A percentile compares a stretch with the other conserved stretches of the same genome.
Conservation (phyloP, 2,329 filamentous ascomycete species). For the Cytospora schulzeri region DNA sequence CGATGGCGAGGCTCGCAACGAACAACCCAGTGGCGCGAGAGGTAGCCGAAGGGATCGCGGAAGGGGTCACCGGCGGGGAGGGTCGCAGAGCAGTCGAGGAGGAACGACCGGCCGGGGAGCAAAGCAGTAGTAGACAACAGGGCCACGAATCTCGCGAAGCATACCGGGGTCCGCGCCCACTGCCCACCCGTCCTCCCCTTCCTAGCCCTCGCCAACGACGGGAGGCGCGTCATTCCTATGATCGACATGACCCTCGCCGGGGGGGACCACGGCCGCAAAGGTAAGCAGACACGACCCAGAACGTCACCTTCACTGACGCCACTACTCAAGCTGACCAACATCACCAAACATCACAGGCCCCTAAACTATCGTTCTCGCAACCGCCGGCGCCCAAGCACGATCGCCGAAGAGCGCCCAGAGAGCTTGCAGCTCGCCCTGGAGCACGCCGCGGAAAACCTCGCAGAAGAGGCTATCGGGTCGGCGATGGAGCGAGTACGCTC, state of each 20-base stretch:
- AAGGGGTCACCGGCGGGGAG: not conserved
- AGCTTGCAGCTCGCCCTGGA: constrained; percentile 18
- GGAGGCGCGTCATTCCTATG: constrained; percentile 6
- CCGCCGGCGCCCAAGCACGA: constrained; percentile 14
- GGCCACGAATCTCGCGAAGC: not conserved
- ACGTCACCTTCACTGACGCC: not conserved
- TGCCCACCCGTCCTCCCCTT: not conserved
- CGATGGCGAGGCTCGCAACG: constrained; percentile 15
- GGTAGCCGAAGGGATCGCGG: constrained; percentile 11
- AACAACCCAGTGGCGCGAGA: constrained; percentile 12
- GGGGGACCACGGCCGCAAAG: constrained; percentile 9
- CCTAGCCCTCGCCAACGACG: constrained; percentile 4
- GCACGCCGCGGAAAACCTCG: constrained; percentile 16
- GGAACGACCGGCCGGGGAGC: not conserved
- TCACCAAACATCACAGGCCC: not conserved
- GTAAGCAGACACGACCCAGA: not conserved
- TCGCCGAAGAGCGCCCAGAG: constrained; percentile 11
- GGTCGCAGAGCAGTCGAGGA: not conserved
- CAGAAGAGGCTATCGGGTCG: constrained; percentile 6
- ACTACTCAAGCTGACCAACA: constrained; percentile 5
- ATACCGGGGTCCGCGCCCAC: not conserved
- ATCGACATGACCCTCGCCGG: not conserved
- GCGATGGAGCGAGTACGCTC: not conserved
- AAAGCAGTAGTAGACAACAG: not conserved
- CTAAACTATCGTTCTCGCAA: constrained; percentile 1